phyloP scores from a whole-genome alignment of 2,329 filamentous ascomycete species.

The Dactylellina haptotyla region DNA sequence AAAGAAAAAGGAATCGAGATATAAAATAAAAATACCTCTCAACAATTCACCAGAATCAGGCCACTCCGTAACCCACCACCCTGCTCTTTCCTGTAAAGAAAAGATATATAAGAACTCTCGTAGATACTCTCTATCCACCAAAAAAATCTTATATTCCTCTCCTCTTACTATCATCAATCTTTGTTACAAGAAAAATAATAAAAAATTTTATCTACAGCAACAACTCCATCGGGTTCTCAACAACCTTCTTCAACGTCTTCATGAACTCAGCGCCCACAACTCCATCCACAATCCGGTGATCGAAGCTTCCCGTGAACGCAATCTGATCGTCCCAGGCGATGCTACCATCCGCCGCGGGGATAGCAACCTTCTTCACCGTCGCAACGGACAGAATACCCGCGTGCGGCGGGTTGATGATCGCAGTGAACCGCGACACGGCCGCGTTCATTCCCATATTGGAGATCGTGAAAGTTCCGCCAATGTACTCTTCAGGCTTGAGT shows the following conservation, averaged over 20 bases:
- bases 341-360: conserved; percentile 86
- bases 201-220: conserved; percentile 72
- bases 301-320: conserved; percentile 91
- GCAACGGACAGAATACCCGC: conserved; percentile 94
- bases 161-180: no score
- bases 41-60: neutral
- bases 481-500: conserved; percentile 99
- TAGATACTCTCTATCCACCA: no score
- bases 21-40: neutral
- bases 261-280: conserved; percentile 97
- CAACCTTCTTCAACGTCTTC: conserved; percentile 92
- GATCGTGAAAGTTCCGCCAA: conserved; percentile 98
- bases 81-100: no score
- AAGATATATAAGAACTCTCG: no score
- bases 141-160: neutral
- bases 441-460: conserved; percentile 99
- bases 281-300: conserved; percentile 94
- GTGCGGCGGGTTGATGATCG: conserved; percentile 98
- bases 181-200: neutral
- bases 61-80: neutral
- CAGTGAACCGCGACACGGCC: conserved; percentile 95
- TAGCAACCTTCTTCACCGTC: conserved; percentile 92
- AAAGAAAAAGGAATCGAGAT: neutral
- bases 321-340: conserved; percentile 97
- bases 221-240: conserved; percentile 96